These are phyloP conservation scores for Exophiala mesophila DNA, from an alignment of 2,329 filamentous ascomycete species.

Conservation along the genomic window DNA sequence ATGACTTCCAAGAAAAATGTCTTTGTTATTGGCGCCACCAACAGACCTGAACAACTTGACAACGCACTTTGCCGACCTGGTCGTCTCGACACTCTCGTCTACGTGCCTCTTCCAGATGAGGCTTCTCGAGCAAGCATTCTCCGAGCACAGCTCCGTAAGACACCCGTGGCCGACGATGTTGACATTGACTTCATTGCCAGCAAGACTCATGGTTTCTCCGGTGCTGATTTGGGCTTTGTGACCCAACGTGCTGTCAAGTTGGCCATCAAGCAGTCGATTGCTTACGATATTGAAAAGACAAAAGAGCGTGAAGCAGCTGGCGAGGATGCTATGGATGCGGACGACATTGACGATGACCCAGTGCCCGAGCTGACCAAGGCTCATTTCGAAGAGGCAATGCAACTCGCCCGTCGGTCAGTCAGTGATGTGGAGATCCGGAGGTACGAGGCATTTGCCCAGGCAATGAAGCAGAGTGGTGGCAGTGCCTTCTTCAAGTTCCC, in stretches of 20 bases:
- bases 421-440: conserved; percentile 95
- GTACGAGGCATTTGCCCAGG: conserved; percentile 97
- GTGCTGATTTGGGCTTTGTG: conserved; percentile 98
- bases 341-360: conserved; percentile 78
- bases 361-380: conserved; percentile 93
- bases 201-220: conserved; percentile 98
- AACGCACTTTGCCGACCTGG: conserved; percentile 96
- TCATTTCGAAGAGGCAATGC: conserved; percentile 99
- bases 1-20: conserved; percentile 99
- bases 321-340: conserved; percentile 76
- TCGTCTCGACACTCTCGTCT: conserved; percentile 97
- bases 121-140: conserved; percentile 83
- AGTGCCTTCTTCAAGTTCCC: conserved; percentile 99
- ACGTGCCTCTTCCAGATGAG: conserved; percentile 94
- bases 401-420: conserved; percentile 85
- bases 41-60: conserved; percentile 97
- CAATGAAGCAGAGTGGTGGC: conserved; percentile 96
- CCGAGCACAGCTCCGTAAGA: conserved; percentile 96
- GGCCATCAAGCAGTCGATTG: conserved; percentile 96
- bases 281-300: conserved; percentile 77
- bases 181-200: conserved; percentile 87
- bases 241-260: conserved; percentile 99
- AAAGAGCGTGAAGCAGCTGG: conserved; percentile 85
- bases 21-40: conserved; percentile 98
- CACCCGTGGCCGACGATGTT: conserved; percentile 80